Conservation (phyloP, 345 rosid genomes). For the Nasturtium officinale region DNA sequence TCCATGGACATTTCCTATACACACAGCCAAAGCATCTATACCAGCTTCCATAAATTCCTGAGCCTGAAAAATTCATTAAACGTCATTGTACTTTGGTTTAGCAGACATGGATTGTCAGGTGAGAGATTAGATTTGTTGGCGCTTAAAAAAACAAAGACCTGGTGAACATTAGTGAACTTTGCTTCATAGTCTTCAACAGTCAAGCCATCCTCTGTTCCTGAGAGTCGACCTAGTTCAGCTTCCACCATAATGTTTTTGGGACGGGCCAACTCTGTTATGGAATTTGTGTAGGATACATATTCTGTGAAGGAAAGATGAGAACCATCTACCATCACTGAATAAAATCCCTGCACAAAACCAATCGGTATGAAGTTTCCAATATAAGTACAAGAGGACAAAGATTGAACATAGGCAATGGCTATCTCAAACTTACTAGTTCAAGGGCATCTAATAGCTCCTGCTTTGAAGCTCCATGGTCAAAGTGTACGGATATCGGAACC, state of each 20-base stretch:
- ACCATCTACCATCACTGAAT: conserved; percentile 95
- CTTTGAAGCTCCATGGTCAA: conserved; percentile 90
- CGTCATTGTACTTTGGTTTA: conserved; percentile 22
- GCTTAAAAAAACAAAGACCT: conserved; percentile 50
- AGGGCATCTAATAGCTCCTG: conserved; percentile 78
- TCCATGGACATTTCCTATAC: conserved; percentile 98
- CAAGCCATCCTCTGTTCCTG: conserved; percentile 97
- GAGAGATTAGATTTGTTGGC: conserved; percentile 11
- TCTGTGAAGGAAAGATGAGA: conserved; percentile 84
- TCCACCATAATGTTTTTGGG: conserved; percentile 74
- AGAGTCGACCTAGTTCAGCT: conserved; percentile 92
- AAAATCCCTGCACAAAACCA: conserved; percentile 64
- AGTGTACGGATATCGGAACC: conserved; percentile 94
- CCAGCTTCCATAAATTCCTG: conserved; percentile 81
- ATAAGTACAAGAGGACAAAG: conserved; percentile 16
- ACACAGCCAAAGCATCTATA: conserved; percentile 91
- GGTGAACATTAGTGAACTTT: conserved; percentile 74
- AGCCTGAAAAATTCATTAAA: conserved; percentile 56
- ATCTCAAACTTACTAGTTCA: conserved; percentile 60
- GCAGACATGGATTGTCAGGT: neutral
- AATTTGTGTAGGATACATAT: conserved; percentile 74
- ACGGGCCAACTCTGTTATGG: conserved; percentile 66
- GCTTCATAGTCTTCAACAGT: conserved; percentile 95
- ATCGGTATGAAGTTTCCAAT: conserved; percentile 23
- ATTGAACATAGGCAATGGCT: neutral